Evolutionary conservation across 768 basidiomycete genomes (phyloP).

Genomic region (Leccinum barrowsii): DNA sequence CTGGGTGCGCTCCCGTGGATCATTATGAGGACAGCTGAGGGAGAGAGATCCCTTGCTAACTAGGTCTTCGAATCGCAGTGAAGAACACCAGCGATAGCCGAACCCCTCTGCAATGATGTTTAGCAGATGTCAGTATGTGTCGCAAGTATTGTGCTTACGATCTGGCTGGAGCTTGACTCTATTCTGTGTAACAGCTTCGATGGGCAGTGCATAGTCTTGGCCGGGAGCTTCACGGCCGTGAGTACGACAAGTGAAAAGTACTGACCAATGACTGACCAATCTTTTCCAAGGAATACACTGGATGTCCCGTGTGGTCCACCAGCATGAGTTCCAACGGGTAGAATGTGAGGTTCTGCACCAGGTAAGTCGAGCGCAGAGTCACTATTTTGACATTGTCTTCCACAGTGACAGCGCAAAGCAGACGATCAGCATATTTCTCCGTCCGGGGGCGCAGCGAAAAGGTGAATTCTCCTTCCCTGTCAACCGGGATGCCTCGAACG

Average conservation of each 20-base stretch:
- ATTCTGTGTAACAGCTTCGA: constrained; percentile 81
- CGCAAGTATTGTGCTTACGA: constrained; percentile 50
- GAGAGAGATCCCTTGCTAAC: constrained; percentile 65
- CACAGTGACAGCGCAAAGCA: constrained; percentile 87
- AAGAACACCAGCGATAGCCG: constrained; percentile 89
- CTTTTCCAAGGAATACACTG: constrained; percentile 76
- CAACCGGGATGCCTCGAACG: constrained; percentile 83
- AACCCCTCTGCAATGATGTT: constrained; percentile 69
- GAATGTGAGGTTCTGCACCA: constrained; percentile 85
- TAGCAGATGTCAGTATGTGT: constrained; percentile 1
- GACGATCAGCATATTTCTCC: constrained; percentile 70
- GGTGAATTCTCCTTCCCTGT: constrained; percentile 88
- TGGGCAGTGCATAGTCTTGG: constrained; percentile 82
- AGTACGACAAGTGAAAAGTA: constrained; percentile 27
- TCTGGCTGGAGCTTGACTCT: constrained; percentile 88
- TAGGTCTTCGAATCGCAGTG: constrained; percentile 89
- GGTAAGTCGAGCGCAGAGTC: constrained; percentile 88
- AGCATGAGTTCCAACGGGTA: constrained; percentile 91
- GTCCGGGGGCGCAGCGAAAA: constrained; percentile 81
- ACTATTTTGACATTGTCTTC: constrained; percentile 92
- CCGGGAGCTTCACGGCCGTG: constrained; percentile 81
- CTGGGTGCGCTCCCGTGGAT: constrained; percentile 77
- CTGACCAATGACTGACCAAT: constrained; percentile 49
- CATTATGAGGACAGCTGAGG: constrained; percentile 80
- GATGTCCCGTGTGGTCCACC: constrained; percentile 81